Evolutionary conservation across 805 yeast genomes (phyloP).

Genomic region (Blastobotrys terrestris): DNA sequence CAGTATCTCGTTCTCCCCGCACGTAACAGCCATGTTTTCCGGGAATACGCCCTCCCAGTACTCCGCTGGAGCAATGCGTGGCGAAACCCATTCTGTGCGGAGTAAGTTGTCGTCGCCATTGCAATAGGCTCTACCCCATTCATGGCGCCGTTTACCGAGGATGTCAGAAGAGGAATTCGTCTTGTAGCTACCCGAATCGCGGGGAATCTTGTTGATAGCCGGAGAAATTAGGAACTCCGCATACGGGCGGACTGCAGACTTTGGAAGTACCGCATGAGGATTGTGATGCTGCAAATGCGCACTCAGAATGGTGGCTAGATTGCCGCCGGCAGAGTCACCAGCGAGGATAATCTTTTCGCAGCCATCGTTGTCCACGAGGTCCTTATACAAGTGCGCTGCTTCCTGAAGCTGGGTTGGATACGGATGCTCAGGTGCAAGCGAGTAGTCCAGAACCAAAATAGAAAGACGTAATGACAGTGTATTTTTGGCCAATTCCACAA

Average conservation of each 20-base stretch:
- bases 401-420: conserved; percentile 12
- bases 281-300: conserved; percentile 8
- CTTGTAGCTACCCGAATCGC: conserved; percentile 7
- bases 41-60: conserved; percentile 15
- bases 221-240: conserved; percentile 13
- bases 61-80: conserved; percentile 4
- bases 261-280: background rate
- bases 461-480: conserved; percentile 8
- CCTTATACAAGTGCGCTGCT: conserved; percentile 9
- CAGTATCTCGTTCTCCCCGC: conserved; percentile 10
- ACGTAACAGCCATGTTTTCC: conserved; percentile 4
- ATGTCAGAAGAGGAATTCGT: conserved; percentile 6
- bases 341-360: conserved; percentile 7
- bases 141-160: conserved; percentile 3
- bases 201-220: conserved; percentile 9
- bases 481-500: conserved; percentile 3
- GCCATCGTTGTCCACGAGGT: conserved; percentile 7
- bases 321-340: conserved; percentile 18
- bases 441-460: conserved; percentile 10
- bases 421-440: conserved; percentile 9
- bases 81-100: conserved; percentile 6
- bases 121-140: conserved; percentile 8
- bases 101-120: background rate
- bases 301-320: conserved; percentile 6
- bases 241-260: conserved; percentile 7